Evolutionary conservation across 805 yeast genomes (phyloP).

Genomic region (Hanseniaspora lachancei): DNA sequence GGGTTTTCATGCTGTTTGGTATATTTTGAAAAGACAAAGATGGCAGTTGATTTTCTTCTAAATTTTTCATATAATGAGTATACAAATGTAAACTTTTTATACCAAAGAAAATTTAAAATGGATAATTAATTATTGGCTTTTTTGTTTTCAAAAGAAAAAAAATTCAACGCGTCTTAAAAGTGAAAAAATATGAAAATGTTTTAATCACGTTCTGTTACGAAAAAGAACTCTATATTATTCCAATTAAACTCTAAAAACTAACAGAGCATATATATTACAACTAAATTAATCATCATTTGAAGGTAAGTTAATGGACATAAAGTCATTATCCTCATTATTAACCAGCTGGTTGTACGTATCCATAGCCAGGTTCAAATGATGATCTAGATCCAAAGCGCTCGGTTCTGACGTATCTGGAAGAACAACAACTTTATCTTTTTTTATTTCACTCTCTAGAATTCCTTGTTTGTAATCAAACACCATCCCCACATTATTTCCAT

Average conservation of each 20-base stretch:
- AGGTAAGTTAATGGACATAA: conserved; percentile 8
- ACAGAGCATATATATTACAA: background rate
- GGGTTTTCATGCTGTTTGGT: background rate
- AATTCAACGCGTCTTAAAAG: too few species aligned
- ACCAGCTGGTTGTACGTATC: background rate
- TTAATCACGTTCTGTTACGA: too few species aligned
- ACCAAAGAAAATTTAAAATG: background rate
- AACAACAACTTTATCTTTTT: background rate
- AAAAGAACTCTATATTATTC: too few species aligned
- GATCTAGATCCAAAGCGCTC: conserved; percentile 3
- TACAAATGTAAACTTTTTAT: background rate
- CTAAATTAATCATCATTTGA: background rate
- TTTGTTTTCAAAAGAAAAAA: too few species aligned
- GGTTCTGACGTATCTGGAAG: conserved; percentile 4
- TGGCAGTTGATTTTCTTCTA: too few species aligned
- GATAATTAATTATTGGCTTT: too few species aligned
- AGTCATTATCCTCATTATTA: background rate
- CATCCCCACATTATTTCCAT: background rate
- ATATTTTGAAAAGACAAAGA: too few species aligned
- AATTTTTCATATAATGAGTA: too few species aligned
- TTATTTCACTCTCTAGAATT: background rate
- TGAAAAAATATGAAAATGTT: too few species aligned
- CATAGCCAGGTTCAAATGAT: background rate
- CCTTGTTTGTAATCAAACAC: background rate
- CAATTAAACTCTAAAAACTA: background rate